phyloP scores from a whole-genome alignment of 2,329 filamentous ascomycete species.

The Biscogniauxia marginata region DNA sequence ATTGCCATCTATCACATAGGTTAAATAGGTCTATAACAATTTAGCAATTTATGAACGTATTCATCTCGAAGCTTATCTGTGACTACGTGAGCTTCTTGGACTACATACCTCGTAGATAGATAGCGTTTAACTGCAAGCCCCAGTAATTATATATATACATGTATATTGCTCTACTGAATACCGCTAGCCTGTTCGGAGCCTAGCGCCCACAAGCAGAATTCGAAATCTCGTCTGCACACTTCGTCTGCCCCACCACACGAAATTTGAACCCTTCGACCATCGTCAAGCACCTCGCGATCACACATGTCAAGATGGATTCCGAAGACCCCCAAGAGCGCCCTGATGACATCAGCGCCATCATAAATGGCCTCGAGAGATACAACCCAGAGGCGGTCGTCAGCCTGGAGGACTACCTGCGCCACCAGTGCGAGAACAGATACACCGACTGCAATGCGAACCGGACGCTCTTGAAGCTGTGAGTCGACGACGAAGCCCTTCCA shows the following conservation, averaged over 20 bases:
- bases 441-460: slow-evolving; percentile 97
- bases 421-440: slow-evolving; percentile 93
- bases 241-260: slow-evolving; percentile 29
- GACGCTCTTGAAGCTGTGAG: slow-evolving; percentile 94
- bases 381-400: slow-evolving; percentile 93
- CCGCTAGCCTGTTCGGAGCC: slow-evolving; percentile 6
- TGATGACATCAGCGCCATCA: slow-evolving; percentile 86
- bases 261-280: slow-evolving; percentile 26
- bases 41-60: too few species aligned
- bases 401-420: slow-evolving; percentile 91
- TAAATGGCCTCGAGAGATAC: slow-evolving; percentile 96
- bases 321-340: slow-evolving; percentile 92
- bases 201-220: slow-evolving; percentile 30
- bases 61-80: too few species aligned
- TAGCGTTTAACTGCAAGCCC: too few species aligned
- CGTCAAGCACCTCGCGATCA: slow-evolving; percentile 26
- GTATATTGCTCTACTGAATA: background rate
- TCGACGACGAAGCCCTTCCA: slow-evolving; percentile 33
- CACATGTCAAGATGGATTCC: slow-evolving; percentile 55
- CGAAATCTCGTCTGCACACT: slow-evolving; percentile 23
- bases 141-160: too few species aligned
- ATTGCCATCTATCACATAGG: too few species aligned
- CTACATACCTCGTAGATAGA: too few species aligned
- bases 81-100: too few species aligned
- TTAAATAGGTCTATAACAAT: too few species aligned